phyloP scores from a whole-genome alignment of 2,329 filamentous ascomycete species.

The Neocucurbitaria cava region DNA sequence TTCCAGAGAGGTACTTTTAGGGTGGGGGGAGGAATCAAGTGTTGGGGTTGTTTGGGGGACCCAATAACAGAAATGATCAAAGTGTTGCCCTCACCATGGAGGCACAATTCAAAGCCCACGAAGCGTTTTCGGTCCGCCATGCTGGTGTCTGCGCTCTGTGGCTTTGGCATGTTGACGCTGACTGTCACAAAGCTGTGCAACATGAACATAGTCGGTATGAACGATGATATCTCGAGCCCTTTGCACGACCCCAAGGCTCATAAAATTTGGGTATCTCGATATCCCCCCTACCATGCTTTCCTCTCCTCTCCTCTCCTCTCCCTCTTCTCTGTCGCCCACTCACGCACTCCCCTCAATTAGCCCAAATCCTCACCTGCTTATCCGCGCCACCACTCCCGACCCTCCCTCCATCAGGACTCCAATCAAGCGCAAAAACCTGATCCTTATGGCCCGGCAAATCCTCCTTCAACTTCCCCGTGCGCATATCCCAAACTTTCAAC shows the following conservation, averaged over 20 bases:
- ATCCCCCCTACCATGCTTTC: neutral
- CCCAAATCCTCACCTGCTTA: conserved; percentile 74
- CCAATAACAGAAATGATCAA: conserved; percentile 8
- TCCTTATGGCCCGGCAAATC: conserved; percentile 91
- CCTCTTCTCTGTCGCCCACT: no score
- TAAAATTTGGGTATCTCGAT: neutral
- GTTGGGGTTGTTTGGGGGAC: neutral
- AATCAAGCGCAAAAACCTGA: conserved; percentile 93
- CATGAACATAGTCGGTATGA: no score
- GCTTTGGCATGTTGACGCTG: no score
- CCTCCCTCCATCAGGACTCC: conserved; percentile 87
- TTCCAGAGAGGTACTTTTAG: neutral
- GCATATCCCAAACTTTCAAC: conserved; percentile 92
- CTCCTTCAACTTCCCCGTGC: conserved; percentile 78
- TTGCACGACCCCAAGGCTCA: no score
- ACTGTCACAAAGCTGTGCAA: no score
- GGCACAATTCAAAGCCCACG: neutral
- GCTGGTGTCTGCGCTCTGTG: no score
- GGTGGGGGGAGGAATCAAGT: neutral
- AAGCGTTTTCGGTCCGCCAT: neutral
- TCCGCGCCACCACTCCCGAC: conserved; percentile 94
- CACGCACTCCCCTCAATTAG: conserved; percentile 55
- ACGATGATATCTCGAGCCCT: no score
- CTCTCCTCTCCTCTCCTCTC: no score
- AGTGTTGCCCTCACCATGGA: neutral